Base-by-base conservation (phyloP, 495 filamentous ascomycete species). In the Staphylotrichum tortipilum region DNA sequence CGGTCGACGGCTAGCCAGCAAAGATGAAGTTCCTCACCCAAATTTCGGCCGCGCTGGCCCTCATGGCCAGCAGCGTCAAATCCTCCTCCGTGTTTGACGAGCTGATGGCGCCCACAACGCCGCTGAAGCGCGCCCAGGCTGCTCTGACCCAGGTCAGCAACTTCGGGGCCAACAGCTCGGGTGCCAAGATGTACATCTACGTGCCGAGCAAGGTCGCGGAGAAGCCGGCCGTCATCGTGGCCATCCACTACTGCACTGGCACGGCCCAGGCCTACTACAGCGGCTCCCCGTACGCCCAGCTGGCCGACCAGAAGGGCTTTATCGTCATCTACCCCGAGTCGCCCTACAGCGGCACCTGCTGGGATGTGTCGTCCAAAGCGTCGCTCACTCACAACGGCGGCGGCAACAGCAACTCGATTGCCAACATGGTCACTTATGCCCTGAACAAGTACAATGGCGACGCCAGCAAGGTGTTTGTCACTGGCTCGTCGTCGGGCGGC, bases 341-440 rank as follows among this genome's bases (percentile, higher is more conserved):
- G 3, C 60, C 63, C 10, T 67, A 71, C 42, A 59, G 56, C n/a
- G 71, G 66, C 26, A 66, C 58, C 33, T 78, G 75, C 68, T 77
- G 72, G 71, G 74, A 78, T 52, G 71, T 76, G 7, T 62, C 65
- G 3, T 66, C 59, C 17, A 56, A 54, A 12, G 53, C 60, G 50
- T 65, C 75, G 6, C 64, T 83, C 1, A 77, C 67, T 14, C 76
- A 78, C 56, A 58, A 78, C 51, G 78, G 77, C 3, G 76, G 77
- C 7, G 74, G 77, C 19, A 73, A 83, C 63, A 76, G 72, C 58
- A 68, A 77, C 46, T 70, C 75, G 17, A 79, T 83, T 40, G 69
- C 65, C 34, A 79, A 76, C 61, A 81, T 82, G 79, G 80, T 82
- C 26, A 68, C 55, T 17, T 79, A 76, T 51, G 64, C 78, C 2